Conservation (phyloP, 1,284 basidiomycete genomes). For the Sporisorium graminicola region DNA sequence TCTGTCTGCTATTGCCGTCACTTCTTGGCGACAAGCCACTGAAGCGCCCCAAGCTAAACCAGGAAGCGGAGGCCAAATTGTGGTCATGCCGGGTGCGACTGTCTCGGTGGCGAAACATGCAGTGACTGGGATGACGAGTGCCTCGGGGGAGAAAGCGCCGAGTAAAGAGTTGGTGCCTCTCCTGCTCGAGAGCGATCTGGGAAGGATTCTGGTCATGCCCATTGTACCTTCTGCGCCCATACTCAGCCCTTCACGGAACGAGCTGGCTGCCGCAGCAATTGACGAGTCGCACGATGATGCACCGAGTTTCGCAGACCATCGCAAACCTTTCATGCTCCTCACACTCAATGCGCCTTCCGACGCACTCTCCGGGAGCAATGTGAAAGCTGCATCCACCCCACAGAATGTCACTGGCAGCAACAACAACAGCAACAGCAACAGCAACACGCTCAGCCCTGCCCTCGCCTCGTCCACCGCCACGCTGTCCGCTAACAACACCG, state of each 20-base stretch:
- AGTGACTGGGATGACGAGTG: conserved; percentile 13
- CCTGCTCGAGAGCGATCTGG: conserved; percentile 42
- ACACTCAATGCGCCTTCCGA: conserved; percentile 34
- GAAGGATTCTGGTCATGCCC: conserved; percentile 42
- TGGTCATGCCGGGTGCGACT: conserved; percentile 21
- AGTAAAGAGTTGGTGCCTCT: conserved; percentile 29
- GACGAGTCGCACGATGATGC: conserved; percentile 17
- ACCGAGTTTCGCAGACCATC: background rate
- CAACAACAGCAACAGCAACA: conserved; percentile 7
- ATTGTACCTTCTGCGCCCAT: conserved; percentile 15
- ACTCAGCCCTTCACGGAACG: conserved; percentile 14
- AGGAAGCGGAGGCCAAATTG: background rate
- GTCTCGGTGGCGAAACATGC: conserved; percentile 31
- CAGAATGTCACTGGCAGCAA: background rate
- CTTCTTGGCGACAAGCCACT: conserved; percentile 37
- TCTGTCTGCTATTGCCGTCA: conserved; percentile 40
- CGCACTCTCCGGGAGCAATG: background rate
- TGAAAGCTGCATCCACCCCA: conserved; percentile 10
- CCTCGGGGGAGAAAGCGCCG: background rate
- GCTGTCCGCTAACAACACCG: conserved; percentile 20
- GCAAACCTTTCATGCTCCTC: conserved; percentile 46
- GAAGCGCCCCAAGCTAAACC: background rate
- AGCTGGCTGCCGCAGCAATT: conserved; percentile 10
- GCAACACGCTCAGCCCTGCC: conserved; percentile 2
- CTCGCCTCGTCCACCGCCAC: conserved; percentile 28